Base-by-base conservation (phyloP, 352 stramenopile genomes). In the Stephanocyclus meneghinianus region DNA sequence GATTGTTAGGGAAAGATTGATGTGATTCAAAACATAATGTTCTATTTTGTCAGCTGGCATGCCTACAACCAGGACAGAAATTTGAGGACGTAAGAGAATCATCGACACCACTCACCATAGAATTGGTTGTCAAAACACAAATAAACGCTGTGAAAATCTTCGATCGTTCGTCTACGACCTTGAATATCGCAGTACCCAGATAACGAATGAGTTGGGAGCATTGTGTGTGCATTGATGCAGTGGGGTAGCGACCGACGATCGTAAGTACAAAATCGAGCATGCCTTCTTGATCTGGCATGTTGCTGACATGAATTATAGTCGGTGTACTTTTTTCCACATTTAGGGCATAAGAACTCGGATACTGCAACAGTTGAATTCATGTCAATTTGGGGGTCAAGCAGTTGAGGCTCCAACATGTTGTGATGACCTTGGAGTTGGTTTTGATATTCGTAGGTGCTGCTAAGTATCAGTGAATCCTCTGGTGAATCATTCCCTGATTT, bases 151-250 rank as follows among this genome's bases (percentile, higher is more conserved):
- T 93, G 89, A 62, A 93, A 93, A 56, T 93, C 96, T 89, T 99
- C 96, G 86, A 98, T 98, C 80, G 95, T 74, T 61, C 90, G 90
- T 82, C 96, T 93, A 44, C 95, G 91, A 35, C 96, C 96, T 91
- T 98, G 95, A 65, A 98, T 87, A 78, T 95, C 91, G 71, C 91
- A 96, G 73, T 93, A 95, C 9, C 91, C 91, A 18, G 83, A 94
- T 35, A 85, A 90, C n/a, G 78, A 65, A 64, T 94, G 89, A 37
- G 80, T 81, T 42, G 89, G 89, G 30, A 93, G 80, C 80, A 93
- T 90, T 1, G 82, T 86, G 78, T 93, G 89, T 4, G 89, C 85
- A 82, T 91, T 91, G 16, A 93, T 67, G 51, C 87, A 93, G 32
- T 74, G 84, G 21, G 87, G 85, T 11, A 91, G 68, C 21, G 55